phyloP scores from a whole-genome alignment of 768 basidiomycete genomes.

The Lactifluus hygrophoroides region DNA sequence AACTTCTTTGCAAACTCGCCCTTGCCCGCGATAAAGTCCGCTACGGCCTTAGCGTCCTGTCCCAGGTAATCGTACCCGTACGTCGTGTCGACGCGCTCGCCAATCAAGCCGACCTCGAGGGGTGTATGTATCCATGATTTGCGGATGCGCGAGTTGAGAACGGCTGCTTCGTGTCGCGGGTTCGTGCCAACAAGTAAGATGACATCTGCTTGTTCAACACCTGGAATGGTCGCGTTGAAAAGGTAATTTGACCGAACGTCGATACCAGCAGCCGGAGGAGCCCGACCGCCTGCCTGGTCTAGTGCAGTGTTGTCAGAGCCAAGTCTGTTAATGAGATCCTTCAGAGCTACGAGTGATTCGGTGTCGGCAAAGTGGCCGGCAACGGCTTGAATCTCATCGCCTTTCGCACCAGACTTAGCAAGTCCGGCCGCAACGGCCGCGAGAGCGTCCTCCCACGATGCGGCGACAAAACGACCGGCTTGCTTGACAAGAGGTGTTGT shows the following conservation, averaged over 20 bases:
- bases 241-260: constrained; percentile 95
- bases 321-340: constrained; percentile 86
- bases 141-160: constrained; percentile 93
- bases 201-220: constrained; percentile 83
- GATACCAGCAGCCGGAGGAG: constrained; percentile 68
- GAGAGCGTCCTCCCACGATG: constrained; percentile 88
- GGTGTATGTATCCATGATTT: constrained; percentile 87
- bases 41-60: constrained; percentile 59
- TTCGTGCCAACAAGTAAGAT: constrained; percentile 95
- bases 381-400: constrained; percentile 90
- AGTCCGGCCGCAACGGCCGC: constrained; percentile 72
- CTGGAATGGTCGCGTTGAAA: constrained; percentile 89
- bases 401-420: constrained; percentile 67
- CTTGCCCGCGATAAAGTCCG: constrained; percentile 71
- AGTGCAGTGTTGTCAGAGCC: constrained; percentile 90
- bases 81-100: constrained; percentile 82
- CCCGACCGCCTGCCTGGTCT: constrained; percentile 62
- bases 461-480: constrained; percentile 87
- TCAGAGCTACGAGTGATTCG: constrained; percentile 86
- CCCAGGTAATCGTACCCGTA: constrained; percentile 95
- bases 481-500: constrained; percentile 85
- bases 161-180: constrained; percentile 94
- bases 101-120: constrained; percentile 83
- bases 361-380: constrained; percentile 92
- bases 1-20: constrained; percentile 78